Evolutionary conservation across 2,329 filamentous ascomycete species (phyloP), one percentile per base, ranked within the genome.

Genomic region (Tolypocladium endophyticum): DNA sequence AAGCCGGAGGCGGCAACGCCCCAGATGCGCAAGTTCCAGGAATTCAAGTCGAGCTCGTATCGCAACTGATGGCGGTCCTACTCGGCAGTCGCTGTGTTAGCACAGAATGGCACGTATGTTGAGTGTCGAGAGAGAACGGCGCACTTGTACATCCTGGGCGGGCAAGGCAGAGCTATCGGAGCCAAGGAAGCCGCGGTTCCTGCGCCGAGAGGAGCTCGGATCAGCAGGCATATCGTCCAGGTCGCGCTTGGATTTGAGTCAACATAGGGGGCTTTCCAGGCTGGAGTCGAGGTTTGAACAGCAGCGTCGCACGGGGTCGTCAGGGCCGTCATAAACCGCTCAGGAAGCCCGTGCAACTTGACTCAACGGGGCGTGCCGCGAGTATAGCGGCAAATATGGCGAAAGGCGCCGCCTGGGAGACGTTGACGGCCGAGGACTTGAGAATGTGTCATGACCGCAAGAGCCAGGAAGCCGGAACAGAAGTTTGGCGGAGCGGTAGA

Each of bases 21-120:
- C 79, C 79, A 81, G 52, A 81, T 81, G 50, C 79, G 74, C 57
- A 81, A 67, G 65, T 81, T 82, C 79, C 79, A 82, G 1, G 77
- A 77, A 65, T 82, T 82, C 23, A 82, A 70, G 61, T 82, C 79
- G 41, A 82, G 74, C 64, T 81, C 79, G 65, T 81, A 81, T 61
- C 79, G 76, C 41, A 82, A 64, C 64, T 81, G 79, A 59, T 75
- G 73, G 56, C 79, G 79, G 67, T 81, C 79, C 78, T 81, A 63
- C 62, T 43, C 52, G 54, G 36, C 54, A 61, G 30, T 16, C 43
- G 11, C 50, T 20, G 18, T n/a, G 55, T 58, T 35, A 62, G 55
- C 47, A 12, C 9, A 18, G 14, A 8, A 8, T 3, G 8, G 47
- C 18, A n/a, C 18, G 11, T 30, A 35, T 68, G 38, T 56, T 7